Conservation (phyloP, 768 basidiomycete genomes). For the Lactarius psammicola region DNA sequence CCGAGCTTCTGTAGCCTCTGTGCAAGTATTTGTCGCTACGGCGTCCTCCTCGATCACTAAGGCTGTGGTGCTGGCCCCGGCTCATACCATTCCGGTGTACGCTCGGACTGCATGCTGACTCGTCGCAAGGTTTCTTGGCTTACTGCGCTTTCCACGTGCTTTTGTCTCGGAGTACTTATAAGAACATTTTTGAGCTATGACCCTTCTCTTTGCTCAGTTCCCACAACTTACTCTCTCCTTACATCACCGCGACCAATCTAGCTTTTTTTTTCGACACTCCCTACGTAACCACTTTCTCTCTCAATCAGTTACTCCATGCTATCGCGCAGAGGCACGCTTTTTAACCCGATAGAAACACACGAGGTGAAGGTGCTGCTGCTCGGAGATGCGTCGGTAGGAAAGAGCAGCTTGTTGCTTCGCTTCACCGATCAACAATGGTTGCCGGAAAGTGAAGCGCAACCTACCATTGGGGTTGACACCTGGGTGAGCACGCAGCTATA, state of each 20-base stretch:
- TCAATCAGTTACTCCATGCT: background rate
- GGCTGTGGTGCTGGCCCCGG: background rate
- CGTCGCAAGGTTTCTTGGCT: background rate
- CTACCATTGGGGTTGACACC: constrained; percentile 82
- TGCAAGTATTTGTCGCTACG: background rate
- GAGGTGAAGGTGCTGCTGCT: constrained; percentile 82
- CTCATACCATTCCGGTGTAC: background rate
- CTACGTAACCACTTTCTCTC: constrained; percentile 3
- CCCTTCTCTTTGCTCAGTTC: background rate
- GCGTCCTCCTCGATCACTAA: background rate
- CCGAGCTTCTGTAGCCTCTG: background rate
- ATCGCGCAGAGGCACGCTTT: background rate
- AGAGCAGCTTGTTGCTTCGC: constrained; percentile 82
- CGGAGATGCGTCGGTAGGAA: constrained; percentile 85
- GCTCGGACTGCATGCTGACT: background rate
- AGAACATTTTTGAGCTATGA: background rate
- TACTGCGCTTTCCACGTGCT: background rate
- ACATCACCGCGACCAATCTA: background rate
- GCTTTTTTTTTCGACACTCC: background rate
- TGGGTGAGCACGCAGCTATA: constrained; percentile 48
- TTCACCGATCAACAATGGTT: constrained; percentile 96
- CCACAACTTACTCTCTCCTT: background rate
- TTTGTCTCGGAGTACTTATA: background rate
- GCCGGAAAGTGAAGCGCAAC: constrained; percentile 80
- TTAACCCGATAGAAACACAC: constrained; percentile 40